Base-by-base conservation (phyloP, 768 basidiomycete species). In the Exidia glandulosa region DNA sequence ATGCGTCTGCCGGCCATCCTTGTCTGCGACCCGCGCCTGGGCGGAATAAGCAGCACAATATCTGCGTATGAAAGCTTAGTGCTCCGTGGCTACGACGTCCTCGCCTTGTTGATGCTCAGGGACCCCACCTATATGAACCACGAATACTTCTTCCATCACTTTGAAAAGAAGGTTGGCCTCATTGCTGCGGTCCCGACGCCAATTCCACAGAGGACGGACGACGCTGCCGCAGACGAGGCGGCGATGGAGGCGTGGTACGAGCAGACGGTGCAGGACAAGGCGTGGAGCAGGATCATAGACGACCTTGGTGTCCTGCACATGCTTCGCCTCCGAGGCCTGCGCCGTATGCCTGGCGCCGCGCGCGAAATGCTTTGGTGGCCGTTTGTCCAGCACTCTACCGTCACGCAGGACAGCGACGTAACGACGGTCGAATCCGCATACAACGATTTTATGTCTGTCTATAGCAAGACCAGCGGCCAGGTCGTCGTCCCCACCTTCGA, bases 301-400 rank as follows among this genome's bases (percentile, higher is more conserved):
- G 79, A 34, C 94, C 97, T 70, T 62, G 68, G 0, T 65, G 70
- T n/a, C 79, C 95, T 96, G n/a, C 68, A 77, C 12, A 82, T 88
- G 47, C 80, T 98, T 7, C 80, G 84, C 56, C 80, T 86, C 0
- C n/a, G n/a, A n/a, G n/a, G n/a, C n/a, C n/a, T n/a, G n/a, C n/a
- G n/a, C n/a, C n/a, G n/a, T n/a, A 91, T 95, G 84, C 83, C 91
- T 2, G 74, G 75, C 10, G 81, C 94, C 36, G 86, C 93, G 1
- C 74, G 89, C 48, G 79, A 92, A 58, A 78, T 78, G 2, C 77
- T 96, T 50, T 98, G 95, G 95, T 98, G 94, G 92, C 95, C 95
- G 0, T 98, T 98, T 68, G 91, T 93, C 1, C 95, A 98, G 68
- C 95, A 98, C 63, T 83, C 82, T 0, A 75, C 84, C 19, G 76